phyloP scores from a whole-genome alignment of 2,329 filamentous ascomycete genomes.

The Stachybotrys chlorohalonatus region DNA sequence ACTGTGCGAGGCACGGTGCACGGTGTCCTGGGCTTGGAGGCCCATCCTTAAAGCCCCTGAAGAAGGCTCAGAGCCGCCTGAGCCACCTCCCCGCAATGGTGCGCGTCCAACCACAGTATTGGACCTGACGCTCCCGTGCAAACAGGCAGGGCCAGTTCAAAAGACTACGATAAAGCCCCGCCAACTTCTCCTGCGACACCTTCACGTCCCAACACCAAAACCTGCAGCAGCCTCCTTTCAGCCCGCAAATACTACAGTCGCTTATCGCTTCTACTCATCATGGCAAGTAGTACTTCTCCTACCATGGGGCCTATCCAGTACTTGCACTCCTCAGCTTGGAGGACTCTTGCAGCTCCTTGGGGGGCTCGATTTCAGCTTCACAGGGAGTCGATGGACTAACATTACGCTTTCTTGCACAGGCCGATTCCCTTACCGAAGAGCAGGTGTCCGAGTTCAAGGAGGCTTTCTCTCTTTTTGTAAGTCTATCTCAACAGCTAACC shows the following conservation, averaged over 20 bases:
- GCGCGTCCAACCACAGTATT: neutral
- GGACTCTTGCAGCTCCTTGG: neutral
- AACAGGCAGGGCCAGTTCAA: neutral
- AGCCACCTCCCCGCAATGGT: neutral
- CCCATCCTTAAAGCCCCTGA: neutral
- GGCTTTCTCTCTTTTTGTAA: constrained; percentile 99
- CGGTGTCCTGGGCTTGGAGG: neutral
- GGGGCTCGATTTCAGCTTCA: neutral
- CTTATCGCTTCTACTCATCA: constrained; percentile 13
- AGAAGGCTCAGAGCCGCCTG: neutral
- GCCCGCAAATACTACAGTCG: constrained; percentile 8
- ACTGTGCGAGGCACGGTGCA: neutral
- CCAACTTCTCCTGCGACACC: neutral
- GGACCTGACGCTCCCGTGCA: neutral
- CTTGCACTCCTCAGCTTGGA: neutral
- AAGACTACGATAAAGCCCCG: neutral
- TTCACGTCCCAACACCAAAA: neutral
- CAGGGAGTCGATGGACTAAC: neutral
- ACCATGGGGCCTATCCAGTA: constrained; percentile 1
- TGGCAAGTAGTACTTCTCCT: constrained; percentile 15
- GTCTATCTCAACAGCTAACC: constrained; percentile 24
- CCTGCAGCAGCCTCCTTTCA: neutral
- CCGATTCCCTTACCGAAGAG: constrained; percentile 97
- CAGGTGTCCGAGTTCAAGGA: constrained; percentile 99
- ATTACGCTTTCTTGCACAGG: constrained; percentile 40